phyloP scores from a whole-genome alignment of 2,329 filamentous ascomycete species.

The Septoria linicola region DNA sequence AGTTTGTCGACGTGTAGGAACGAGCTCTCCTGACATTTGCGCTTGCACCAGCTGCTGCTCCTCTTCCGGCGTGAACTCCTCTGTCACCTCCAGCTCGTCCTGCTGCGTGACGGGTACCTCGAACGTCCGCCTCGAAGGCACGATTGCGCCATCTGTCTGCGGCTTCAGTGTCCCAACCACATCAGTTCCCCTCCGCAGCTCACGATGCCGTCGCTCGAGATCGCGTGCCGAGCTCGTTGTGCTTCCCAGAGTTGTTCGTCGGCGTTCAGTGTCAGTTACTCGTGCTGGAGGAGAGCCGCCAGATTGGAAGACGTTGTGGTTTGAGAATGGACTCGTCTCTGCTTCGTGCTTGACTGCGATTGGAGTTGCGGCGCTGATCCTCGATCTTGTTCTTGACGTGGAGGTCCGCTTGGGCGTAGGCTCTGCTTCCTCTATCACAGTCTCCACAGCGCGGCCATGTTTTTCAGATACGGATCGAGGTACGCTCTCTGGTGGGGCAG shows the following conservation, averaged over 20 bases:
- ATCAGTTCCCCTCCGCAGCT: constrained; percentile 45
- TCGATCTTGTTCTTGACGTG: constrained; percentile 19
- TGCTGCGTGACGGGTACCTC: constrained; percentile 55
- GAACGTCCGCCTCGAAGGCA: constrained; percentile 59
- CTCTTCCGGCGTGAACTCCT: constrained; percentile 93
- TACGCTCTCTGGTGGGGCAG: constrained; percentile 35
- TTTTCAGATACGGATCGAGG: constrained; percentile 43
- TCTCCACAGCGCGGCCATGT: constrained; percentile 40
- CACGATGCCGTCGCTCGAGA: constrained; percentile 44
- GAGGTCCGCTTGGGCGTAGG: constrained; percentile 27
- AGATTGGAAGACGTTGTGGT: constrained; percentile 85
- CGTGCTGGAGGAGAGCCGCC: constrained; percentile 31
- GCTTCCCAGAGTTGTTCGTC: constrained; percentile 53
- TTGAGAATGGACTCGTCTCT: constrained; percentile 69
- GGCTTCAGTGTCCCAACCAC: constrained; percentile 46
- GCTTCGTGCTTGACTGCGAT: constrained; percentile 34
- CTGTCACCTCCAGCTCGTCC: constrained; percentile 59
- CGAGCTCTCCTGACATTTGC: constrained; percentile 50
- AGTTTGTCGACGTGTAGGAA: constrained; percentile 43
- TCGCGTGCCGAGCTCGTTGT: constrained; percentile 39
- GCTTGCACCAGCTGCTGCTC: constrained; percentile 76
- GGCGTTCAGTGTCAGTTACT: constrained; percentile 59
- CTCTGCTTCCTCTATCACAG: constrained; percentile 39
- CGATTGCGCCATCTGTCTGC: constrained; percentile 54
- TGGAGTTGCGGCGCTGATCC: constrained; percentile 29